Evolutionary conservation across 495 filamentous ascomycete genomes (phyloP).

Genomic region (Penicillium atrosanguineum): DNA sequence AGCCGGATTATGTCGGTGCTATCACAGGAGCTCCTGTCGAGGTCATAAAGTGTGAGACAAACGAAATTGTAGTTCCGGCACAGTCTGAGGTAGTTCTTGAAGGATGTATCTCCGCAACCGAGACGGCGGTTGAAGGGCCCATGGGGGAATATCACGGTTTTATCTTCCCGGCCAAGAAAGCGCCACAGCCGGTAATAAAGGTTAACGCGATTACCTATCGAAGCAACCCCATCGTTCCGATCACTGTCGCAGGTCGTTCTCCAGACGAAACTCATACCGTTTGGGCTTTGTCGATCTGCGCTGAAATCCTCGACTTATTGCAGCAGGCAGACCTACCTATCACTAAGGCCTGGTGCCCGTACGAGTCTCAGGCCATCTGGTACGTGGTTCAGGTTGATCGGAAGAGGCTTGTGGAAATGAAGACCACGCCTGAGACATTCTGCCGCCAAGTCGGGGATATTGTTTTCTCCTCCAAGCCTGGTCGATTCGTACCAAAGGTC

Average conservation of each 20-base stretch:
- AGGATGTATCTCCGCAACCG: constrained; percentile 34
- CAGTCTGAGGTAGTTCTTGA: constrained; percentile 41
- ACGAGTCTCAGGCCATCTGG: constrained; percentile 43
- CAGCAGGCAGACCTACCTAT: constrained; percentile 34
- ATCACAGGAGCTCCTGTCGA: constrained; percentile 35
- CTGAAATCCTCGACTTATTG: constrained; percentile 38
- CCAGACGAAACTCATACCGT: constrained; percentile 41
- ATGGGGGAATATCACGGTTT: constrained; percentile 41
- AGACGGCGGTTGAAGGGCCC: constrained; percentile 34
- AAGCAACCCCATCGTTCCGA: constrained; percentile 36
- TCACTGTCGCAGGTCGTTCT: constrained; percentile 30
- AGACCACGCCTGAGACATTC: constrained; percentile 30
- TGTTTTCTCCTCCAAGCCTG: constrained; percentile 37
- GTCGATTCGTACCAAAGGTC: constrained; percentile 27
- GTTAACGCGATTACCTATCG: constrained; percentile 44
- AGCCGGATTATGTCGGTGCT: constrained; percentile 38
- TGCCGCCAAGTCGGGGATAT: constrained; percentile 30
- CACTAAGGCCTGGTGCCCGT: constrained; percentile 35
- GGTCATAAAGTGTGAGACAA: constrained; percentile 42
- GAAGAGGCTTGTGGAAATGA: constrained; percentile 26
- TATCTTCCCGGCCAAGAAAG: constrained; percentile 32
- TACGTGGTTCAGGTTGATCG: constrained; percentile 36
- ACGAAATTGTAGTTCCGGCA: constrained; percentile 37
- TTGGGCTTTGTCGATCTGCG: constrained; percentile 39
- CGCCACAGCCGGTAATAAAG: constrained; percentile 28